Evolutionary conservation across 345 rosid genomes (phyloP), one percentile per base, ranked within the genome.

Genomic region (Zanthoxylum bungeanum): DNA sequence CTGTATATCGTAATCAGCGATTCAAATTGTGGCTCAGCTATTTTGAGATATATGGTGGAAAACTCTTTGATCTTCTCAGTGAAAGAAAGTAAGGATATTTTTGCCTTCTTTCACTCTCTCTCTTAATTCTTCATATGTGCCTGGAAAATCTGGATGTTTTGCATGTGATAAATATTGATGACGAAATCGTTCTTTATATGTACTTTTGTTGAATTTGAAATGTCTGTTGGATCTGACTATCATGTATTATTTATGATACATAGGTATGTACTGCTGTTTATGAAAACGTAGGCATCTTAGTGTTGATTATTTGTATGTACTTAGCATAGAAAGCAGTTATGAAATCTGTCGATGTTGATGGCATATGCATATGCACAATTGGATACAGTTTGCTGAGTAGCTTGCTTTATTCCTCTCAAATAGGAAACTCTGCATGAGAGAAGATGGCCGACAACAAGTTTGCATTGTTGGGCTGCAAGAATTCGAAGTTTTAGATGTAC

Each of bases 401-500:
- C 55, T 55, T 53, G 36, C 37, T 55, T 58, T 46, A 50, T 60
- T 51, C 17, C 70, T 72, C 47, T 77, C 25, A 49, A 50, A 66
- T 73, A 91, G 99, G 92, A 95, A 95, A 78, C 98, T 95, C 64
- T 91, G 96, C 66, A 92, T 95, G 99, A 88, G 99, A 75, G 99
- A 95, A 84, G 99, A 95, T 85, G 99, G 98, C 24, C 86, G 96
- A 25, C 99, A 95, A 64, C 98, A 95, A 84, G 97, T 95, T 74
- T 95, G 99, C 83, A 92, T 95, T 73, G 98, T 95, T 57, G 98
- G 99, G 65, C 78, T 95, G 83, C 98, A 95, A 88, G 99, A 95
- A 79, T 95, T 83, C 64, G 96, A 95, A 85, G 98, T 92, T 78
- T 91, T 82, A n/a, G 97, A 95, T 84, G 85, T 89, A 52, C 99